Evolutionary conservation across 495 filamentous ascomycete species (phyloP), one percentile per base, ranked within the genome.

Genomic region (Aspergillus indologenus): DNA sequence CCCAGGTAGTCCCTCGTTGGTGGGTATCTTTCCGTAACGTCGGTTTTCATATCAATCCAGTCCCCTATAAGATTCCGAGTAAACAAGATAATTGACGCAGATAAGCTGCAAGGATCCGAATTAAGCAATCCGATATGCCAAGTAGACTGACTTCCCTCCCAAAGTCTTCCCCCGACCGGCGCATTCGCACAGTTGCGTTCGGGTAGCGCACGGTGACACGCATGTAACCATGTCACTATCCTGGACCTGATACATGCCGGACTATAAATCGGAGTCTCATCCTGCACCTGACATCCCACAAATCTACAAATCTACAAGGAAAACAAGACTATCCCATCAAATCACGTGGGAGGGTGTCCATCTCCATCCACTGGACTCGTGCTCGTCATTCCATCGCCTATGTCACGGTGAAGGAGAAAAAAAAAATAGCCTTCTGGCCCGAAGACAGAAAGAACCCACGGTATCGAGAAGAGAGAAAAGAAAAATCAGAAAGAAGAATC

Each of bases 401-500:
- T 40, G 2, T 15, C 15, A 19, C 50, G 44, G 47, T 29, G 56
- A 59, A 59, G 51, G 29, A 54, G 12, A 2, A 40, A 40, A 40
- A 40, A 40, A 11, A 11, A 6, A 40, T 40, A 40, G 12, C 12
- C 34, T 11, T 40, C 34, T 40, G 34, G 12, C 34, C 34, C 12
- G 34, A 14, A 40, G 34, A 66, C 61, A 64, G 51, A 60, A 69
- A 51, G 54, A 47, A 53, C 58, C 45, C 49, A n/a, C n/a, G n/a
- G n/a, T n/a, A n/a, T n/a, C n/a, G n/a, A n/a, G n/a, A 60, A 44
- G 46, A 61, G 57, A 45, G 56, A 57, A 19, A 66, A 51, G 65
- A 54, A 62, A 65, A 58, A 56, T 60, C 48, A 68, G n/a, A 44
- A 61, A 57, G 62, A 63, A 72, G 73, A 40, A 40, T 40, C 48